Evolutionary conservation across 106 monocot species (phyloP), one percentile per base, ranked within the genome.

Genomic region (Narthecium ossifragum): DNA sequence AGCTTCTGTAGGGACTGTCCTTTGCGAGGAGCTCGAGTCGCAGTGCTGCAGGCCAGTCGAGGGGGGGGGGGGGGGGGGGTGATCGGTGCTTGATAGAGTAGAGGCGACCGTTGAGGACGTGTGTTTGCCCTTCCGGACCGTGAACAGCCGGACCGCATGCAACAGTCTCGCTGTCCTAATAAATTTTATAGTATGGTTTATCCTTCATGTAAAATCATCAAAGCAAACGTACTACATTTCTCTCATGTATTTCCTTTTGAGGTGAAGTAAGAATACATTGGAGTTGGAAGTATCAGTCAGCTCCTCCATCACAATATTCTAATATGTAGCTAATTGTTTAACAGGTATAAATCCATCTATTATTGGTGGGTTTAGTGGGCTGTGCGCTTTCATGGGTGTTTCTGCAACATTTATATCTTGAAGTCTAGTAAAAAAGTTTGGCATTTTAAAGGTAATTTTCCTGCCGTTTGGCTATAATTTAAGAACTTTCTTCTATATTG

Each of bases 381-480:
- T 86, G 59, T 96, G 89, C 62, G 86, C 94, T 40, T 73, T 90
- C 67, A 86, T 96, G 90, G 94, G 94, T 24, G 75, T 96, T 71
- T 82, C 85, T 21, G 94, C 94, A 34, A 96, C 94, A 32, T 96
- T 83, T 54, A 75, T 82, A 52, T 96, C 94, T 67, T 64, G 90
- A 51, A 72, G 67, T 58, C 65, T 96, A 18, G 94, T 96, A 3
- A 78, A 80, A 70, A 78, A 55, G 48, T 51, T 96, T 40, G 86
- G 94, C 55, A 73, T 90, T 69, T 70, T 96, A 22, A 90, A 90
- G 94, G 93, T 89, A 45, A 8, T 27, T 46, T 51, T 52, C 58
- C 12, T 10, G 48, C 15, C 7, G n/a, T n/a, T n/a, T n/a, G n/a
- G n/a, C n/a, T n/a, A n/a, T n/a, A n/a, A n/a, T n/a, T n/a, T n/a